These are phyloP conservation scores for Coemansia sp. DNA, from an alignment of 192 early-diverging fungal species.

Conservation along the genomic window DNA sequence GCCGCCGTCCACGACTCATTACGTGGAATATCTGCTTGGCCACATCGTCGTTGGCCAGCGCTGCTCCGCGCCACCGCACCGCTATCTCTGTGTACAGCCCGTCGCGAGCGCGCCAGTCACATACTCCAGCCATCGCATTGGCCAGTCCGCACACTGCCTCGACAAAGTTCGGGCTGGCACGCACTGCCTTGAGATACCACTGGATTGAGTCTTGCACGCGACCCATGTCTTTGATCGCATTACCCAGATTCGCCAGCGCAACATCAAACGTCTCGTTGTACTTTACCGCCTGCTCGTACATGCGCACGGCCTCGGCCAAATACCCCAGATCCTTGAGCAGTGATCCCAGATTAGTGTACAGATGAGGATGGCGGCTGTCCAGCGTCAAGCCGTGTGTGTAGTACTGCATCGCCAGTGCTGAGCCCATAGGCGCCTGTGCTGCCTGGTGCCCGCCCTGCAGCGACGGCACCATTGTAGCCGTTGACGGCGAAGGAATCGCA, in stretches of 20 bases:
- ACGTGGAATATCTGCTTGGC: slow-evolving; percentile 42
- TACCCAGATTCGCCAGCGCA: slow-evolving; percentile 89
- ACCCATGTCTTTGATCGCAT: slow-evolving; percentile 90
- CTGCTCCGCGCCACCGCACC: slow-evolving; percentile 25
- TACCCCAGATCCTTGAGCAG: slow-evolving; percentile 88
- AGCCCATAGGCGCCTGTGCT: slow-evolving; percentile 66
- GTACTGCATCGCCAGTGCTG: slow-evolving; percentile 79
- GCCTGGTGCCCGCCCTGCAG: slow-evolving; percentile 47
- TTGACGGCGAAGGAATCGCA: slow-evolving; percentile 62
- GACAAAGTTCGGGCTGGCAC: slow-evolving; percentile 85
- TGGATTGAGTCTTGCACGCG: slow-evolving; percentile 84
- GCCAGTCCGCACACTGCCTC: slow-evolving; percentile 91
- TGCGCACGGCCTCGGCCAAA: slow-evolving; percentile 76
- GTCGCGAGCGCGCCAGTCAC: slow-evolving; percentile 84
- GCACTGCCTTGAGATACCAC: slow-evolving; percentile 81
- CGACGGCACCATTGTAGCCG: slow-evolving; percentile 52
- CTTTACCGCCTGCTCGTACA: slow-evolving; percentile 88
- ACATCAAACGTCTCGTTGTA: slow-evolving; percentile 87
- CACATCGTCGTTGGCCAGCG: slow-evolving; percentile 27
- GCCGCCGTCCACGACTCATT: slow-evolving; percentile 36
- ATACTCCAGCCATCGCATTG: slow-evolving; percentile 83
- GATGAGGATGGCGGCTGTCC: slow-evolving; percentile 80
- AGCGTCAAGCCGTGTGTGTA: slow-evolving; percentile 84
- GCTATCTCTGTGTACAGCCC: slow-evolving; percentile 54
- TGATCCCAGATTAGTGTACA: slow-evolving; percentile 93